Evolutionary conservation across 163 green algal species (phyloP).

Genomic region (Coccomyxa subellipsoidea): DNA sequence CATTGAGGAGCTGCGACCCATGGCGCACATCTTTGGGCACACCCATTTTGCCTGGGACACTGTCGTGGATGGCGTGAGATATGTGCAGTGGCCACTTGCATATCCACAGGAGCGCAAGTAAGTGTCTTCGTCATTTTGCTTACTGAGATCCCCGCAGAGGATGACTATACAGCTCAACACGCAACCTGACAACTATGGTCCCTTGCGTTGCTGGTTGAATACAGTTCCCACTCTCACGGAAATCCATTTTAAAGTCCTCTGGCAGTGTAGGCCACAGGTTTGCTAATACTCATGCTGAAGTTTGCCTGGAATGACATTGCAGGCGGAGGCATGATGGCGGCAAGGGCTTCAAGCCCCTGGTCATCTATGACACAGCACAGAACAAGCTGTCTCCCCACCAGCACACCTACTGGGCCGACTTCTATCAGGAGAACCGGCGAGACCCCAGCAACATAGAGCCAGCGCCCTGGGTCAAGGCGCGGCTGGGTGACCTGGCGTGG

Average conservation of each 20-base stretch:
- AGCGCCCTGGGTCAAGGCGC: conserved; percentile 41
- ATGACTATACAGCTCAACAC: not conserved
- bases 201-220: not conserved
- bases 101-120: conserved; percentile 38
- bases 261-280: not conserved
- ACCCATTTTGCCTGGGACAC: conserved; percentile 59
- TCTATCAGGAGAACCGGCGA: conserved; percentile 32
- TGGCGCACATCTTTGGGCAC: conserved; percentile 66
- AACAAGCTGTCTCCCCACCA: conserved; percentile 17
- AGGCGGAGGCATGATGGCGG: not conserved
- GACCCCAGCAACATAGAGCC: conserved; percentile 25
- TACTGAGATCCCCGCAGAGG: not conserved
- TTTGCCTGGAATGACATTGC: not conserved
- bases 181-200: not conserved
- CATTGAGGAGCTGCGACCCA: conserved; percentile 46
- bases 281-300: not conserved
- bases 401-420: conserved; percentile 38
- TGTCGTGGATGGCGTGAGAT: conserved; percentile 41
- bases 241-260: not conserved
- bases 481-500: not conserved
- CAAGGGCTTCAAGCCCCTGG: conserved; percentile 20
- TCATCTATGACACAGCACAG: conserved; percentile 36
- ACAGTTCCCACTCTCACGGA: not conserved
- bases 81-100: conserved; percentile 52
- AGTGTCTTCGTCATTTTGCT: not conserved